These are phyloP conservation scores for Wickerhamomyces canadensis DNA, from an alignment of 805 yeast genomes.

Conservation along the genomic window DNA sequence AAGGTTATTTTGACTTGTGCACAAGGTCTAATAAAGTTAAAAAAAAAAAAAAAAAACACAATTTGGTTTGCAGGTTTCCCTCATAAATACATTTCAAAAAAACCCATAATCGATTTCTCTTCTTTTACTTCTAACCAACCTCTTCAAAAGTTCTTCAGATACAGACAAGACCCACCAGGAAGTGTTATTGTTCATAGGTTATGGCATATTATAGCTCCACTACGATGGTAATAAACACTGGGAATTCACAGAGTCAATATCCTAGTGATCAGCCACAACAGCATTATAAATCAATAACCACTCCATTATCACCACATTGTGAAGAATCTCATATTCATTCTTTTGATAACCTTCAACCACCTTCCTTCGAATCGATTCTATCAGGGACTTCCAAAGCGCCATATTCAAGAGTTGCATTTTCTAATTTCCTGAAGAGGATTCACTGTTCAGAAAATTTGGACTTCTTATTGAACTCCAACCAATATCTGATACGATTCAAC, in stretches of 20 bases:
- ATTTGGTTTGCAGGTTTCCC: no score
- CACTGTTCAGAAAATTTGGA: constrained; percentile 25
- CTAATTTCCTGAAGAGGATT: constrained; percentile 17
- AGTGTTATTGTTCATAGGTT: neutral
- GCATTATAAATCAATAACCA: no score
- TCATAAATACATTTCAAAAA: no score
- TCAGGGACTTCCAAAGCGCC: constrained; percentile 21
- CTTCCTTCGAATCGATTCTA: constrained; percentile 18
- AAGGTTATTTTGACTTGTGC: no score
- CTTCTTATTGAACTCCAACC: constrained; percentile 19
- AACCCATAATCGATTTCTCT: no score
- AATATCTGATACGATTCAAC: constrained; percentile 6
- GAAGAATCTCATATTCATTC: constrained; percentile 5
- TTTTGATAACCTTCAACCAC: constrained; percentile 8
- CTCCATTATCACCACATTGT: constrained; percentile 16
- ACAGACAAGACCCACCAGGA: no score
- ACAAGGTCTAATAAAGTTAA: no score
- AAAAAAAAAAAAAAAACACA: no score
- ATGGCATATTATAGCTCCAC: no score
- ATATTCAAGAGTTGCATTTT: constrained; percentile 22
- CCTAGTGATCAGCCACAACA: no score
- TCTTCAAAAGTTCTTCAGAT: no score
- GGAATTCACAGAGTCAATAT: neutral
- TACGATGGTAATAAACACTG: neutral
- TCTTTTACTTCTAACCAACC: no score